A percentile compares a stretch with the other conserved stretches of the same genome.
phyloP scores from a whole-genome alignment of 768 basidiomycete genomes.

The Asterophora parasitica region DNA sequence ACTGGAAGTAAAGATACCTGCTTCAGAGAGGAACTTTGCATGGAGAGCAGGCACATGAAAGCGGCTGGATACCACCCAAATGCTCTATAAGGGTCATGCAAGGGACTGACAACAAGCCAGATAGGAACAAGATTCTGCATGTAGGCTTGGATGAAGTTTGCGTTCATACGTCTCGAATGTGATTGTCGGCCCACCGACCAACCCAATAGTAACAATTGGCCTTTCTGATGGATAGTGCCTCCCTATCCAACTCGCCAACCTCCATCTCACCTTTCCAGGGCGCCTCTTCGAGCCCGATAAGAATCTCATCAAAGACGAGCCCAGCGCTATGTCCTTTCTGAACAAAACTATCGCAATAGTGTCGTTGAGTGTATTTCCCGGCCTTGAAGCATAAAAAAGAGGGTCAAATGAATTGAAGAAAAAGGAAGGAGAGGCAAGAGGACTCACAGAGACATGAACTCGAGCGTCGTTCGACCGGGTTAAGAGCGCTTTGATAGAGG shows the following conservation, averaged over 20 bases:
- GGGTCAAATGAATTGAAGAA: not conserved
- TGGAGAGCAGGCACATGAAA: too few relatives aligned
- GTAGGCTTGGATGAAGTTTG: too few relatives aligned
- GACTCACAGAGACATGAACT: conserved; percentile 51
- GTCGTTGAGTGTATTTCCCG: conserved; percentile 54
- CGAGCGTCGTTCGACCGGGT: conserved; percentile 33
- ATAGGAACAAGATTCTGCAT: too few relatives aligned
- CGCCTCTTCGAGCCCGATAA: conserved; percentile 22
- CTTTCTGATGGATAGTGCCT: conserved; percentile 48
- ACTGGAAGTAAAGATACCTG: too few relatives aligned
- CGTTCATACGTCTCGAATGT: too few relatives aligned
- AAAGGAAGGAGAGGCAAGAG: not conserved
- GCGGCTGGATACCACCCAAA: too few relatives aligned
- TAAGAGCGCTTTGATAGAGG: conserved; percentile 47
- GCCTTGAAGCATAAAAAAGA: conserved; percentile 26
- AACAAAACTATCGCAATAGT: conserved; percentile 54
- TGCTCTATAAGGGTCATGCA: too few relatives aligned
- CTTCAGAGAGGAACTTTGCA: too few relatives aligned
- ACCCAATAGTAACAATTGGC: conserved; percentile 61
- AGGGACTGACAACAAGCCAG: too few relatives aligned
- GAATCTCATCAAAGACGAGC: conserved; percentile 43
- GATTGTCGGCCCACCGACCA: conserved; percentile 38
- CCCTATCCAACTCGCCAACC: conserved; percentile 42
- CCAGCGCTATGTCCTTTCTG: conserved; percentile 33
- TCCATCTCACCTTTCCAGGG: conserved; percentile 45